Base-by-base conservation (phyloP, 805 yeast species). In the Jamesozyma hellenica region DNA sequence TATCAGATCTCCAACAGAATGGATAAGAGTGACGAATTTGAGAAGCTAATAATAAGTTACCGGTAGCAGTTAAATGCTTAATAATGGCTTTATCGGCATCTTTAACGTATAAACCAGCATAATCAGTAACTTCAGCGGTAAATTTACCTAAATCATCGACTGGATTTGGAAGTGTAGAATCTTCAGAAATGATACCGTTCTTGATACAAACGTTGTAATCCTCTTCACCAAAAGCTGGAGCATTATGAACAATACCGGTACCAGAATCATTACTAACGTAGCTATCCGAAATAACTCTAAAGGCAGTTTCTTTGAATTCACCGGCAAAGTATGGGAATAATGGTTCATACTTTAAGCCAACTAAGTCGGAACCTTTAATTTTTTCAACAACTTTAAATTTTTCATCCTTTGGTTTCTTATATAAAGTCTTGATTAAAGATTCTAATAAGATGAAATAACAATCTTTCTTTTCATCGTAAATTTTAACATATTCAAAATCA, bases 1-100 rank as follows among this genome's bases (percentile, higher is more conserved):
- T 92, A 61, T 92, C 98, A 3, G 97, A 90, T 75, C 99, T 82
- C 99, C 99, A 92, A 71, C 99, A 92, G 82, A 92, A 92, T 55
- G 99, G 98, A 66, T 92, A 92, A 64, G 94, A 82, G 73, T 92
- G 99, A 67, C 79, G 79, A 50, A 88, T 72, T 71, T 92, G 97
- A 32, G 85, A 69, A 42, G 79, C 81, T 32, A 77, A 74, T 48
- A 92, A 69, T 28, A 92, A 51, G 49, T 80, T 74, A 38, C 95
- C 97, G 30, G 70, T 63, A 39, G 77, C 83, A 43, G 92, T 83
- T 60, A 92, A 71, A 48, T 74, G 67, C 66, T 86, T 88, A 64
- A 92, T 86, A 60, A 92, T 90, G 55, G 75, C 72, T 53, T 86
- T 79, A 65, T 92, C 98, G 35, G 97, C 96, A 56, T 86, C 96